Evolutionary conservation across 495 filamentous ascomycete genomes (phyloP), one percentile per base, ranked within the genome.

Genomic region (Neurospora cerealis): DNA sequence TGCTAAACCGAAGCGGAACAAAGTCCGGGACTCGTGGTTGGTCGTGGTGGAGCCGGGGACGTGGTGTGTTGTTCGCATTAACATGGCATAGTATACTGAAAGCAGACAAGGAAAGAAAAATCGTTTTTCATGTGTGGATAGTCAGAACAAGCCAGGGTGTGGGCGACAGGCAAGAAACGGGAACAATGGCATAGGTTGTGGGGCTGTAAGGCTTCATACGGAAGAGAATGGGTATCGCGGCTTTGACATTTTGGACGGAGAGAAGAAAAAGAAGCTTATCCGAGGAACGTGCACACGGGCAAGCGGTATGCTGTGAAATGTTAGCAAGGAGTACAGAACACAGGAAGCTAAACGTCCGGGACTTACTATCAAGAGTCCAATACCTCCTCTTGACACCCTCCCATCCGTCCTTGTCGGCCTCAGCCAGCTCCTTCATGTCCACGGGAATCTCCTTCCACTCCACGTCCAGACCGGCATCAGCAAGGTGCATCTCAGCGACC

Each of bases 401-500:
- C 96, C 96, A 98, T 69, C 90, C 92, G 7, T 84, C 86, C 75
- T 89, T 83, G 7, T 83, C 86, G 38, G 84, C 87, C 73, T 86
- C 83, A 13, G 77, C 82, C 71, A 88, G 71, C 21, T 79, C 81
- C 19, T 83, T 82, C 78, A 88, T 83, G 62, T 92, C 91, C n/a
- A 97, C 91, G 4, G 86, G 79, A 37, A 97, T 87, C 75, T 91
- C 89, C 70, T 91, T 89, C 93, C 93, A 99, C 70, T 93, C 91
- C 7, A 92, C 89, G 78, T 98, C 96, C 74, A 97, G 90, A 0
- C 96, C 96, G 24, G 93, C 94, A 76, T 98, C 95, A 72, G 92
- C 90, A 46, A 97, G 80, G 84, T 99, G 95, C 86, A 97, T 89
- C 83, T 98, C 96, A 17, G 91, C 88, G 9, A 99, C 93, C 81